Base-by-base conservation (phyloP, 495 filamentous ascomycete species). In the Sphaerosporella brunnea region DNA sequence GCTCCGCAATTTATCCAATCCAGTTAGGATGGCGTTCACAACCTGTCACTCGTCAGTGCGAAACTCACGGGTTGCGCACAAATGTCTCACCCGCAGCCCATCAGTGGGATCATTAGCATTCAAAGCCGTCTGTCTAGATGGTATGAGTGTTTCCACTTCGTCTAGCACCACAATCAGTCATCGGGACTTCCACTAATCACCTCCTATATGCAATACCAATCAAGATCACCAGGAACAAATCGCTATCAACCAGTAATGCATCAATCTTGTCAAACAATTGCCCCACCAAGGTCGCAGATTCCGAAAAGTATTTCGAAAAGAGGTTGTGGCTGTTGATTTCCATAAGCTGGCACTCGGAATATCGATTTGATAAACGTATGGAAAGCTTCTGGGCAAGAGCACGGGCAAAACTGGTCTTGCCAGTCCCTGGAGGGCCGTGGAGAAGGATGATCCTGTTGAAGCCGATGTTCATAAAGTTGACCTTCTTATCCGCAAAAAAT, bases 381-480 rank as follows among this genome's bases (percentile, higher is more conserved):
- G 70, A 65, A n/a, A 77, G 56, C 52, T 73, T 73, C 45, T 76
- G 73, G 8, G 71, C 66, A 3, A 75, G 60, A 4, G 68, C 70
- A 10, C 45, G 32, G 34, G 19, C 58, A 35, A 52, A 39, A 35
- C 45, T 51, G 1, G 55, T 62, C 45, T 57, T 61, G 2, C 54
- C 58, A 15, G 51, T 51, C 9, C 73, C 73, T 8, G 73, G 68
- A n/a, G 73, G 71, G 0, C 73, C 73, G 57, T 72, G 64, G 23
- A 77, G 62, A 13, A 77, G 58, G 8, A 73, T 55, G 15, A 61
- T 21, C 30, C 51, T 53, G 34, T 66, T 68, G 60, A 62, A 68
- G 20, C 52, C 58, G 11, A 63, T 61, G 10, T 49, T 54, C 52
- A 60, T 61, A 36, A 50, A 56, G 23, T 58, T 49, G 26, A 54